phyloP scores from a whole-genome alignment of 2,329 filamentous ascomycete genomes.

The Herpotrichia juniperi region DNA sequence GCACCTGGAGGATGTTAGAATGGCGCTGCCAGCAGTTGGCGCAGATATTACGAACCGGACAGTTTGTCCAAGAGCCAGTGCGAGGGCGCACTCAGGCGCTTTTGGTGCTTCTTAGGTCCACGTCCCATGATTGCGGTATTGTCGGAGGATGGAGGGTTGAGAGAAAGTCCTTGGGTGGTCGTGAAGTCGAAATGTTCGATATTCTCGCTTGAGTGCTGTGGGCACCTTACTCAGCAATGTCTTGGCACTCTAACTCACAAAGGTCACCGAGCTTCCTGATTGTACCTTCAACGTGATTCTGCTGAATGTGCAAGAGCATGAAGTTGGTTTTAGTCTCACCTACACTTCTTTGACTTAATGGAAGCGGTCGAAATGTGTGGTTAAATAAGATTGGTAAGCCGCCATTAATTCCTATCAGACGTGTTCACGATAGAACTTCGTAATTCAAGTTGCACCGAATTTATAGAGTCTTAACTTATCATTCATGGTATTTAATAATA shows the following conservation, averaged over 20 bases:
- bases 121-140: constrained; percentile 65
- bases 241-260: too few relatives aligned
- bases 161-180: constrained; percentile 35
- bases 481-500: constrained; percentile 13
- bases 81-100: constrained; percentile 98
- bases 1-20: constrained; percentile 37
- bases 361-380: too few relatives aligned
- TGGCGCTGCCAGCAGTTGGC: constrained; percentile 47
- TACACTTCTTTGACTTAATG: too few relatives aligned
- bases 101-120: constrained; percentile 97
- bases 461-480: too few relatives aligned
- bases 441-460: too few relatives aligned
- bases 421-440: too few relatives aligned
- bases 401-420: too few relatives aligned
- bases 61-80: constrained; percentile 99
- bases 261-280: too few relatives aligned
- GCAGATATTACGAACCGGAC: constrained; percentile 65
- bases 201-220: constrained; percentile 7
- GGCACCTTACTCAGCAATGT: constrained; percentile 8
- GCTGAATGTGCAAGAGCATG: too few relatives aligned
- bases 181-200: constrained; percentile 12
- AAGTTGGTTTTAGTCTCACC: too few relatives aligned
- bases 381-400: too few relatives aligned
- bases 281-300: too few relatives aligned
- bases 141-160: constrained; percentile 43